Evolutionary conservation across 2,329 filamentous ascomycete genomes (phyloP), one percentile per base, ranked within the genome.

Genomic region (Fusarium hostae): DNA sequence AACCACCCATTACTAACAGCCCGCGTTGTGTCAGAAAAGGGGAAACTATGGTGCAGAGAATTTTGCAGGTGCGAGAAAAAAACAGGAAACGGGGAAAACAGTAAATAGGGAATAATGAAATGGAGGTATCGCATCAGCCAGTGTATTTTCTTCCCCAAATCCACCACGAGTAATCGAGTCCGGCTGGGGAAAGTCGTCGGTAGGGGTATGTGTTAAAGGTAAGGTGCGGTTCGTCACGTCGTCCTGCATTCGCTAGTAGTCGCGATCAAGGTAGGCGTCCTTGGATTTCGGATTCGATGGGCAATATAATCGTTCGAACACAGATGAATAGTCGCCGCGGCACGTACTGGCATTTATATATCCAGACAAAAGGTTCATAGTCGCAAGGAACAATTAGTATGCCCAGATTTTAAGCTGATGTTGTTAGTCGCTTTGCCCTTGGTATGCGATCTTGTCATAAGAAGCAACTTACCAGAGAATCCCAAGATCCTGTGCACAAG

Each of bases 401-500:
- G 93, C 93, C 93, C 93, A 95, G 81, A 95, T 90, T 89, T 94
- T 95, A 82, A 95, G 91, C 93, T 95, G 71, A 13, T 9, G 37
- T 40, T 28, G 59, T 75, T 58, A 78, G 70, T 32, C 18, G 48
- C 7, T 32, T n/a, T 20, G 40, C 15, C 6, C 44, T 50, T 26
- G 15, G 22, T 8, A 10, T 9, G 7, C 9, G 13, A 28, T 13
- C 6, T 35, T 15, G 22, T 15, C 26, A 48, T 37, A 20, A 7
- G 39, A 24, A 44, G 37, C 22, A 61, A 88, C 94, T 86, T 89
- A 98, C 96, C 87, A 97, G 89, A 79, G 96, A 98, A 86, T 99
- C 96, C 96, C 96, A 99, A 76, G 96, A 99, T 82, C 96, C 96
- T 79, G 96, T 99, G 89, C 96, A 98, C 86, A 99, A 88, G 86